Conservation (phyloP, 1,284 basidiomycete species). For the Trichosporon inkin region DNA sequence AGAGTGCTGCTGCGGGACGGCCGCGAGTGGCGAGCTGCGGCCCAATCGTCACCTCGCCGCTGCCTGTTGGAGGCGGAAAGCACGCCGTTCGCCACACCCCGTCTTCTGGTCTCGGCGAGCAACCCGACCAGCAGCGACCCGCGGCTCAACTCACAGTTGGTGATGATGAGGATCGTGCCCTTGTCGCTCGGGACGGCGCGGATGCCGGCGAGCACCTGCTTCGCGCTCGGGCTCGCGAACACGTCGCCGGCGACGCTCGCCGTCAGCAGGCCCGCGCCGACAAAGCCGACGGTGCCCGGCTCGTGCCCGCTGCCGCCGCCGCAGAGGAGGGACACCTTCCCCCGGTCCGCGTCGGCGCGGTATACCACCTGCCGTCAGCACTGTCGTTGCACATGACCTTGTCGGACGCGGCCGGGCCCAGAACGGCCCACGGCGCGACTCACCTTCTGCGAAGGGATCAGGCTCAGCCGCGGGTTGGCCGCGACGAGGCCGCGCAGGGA, state of each 20-base stretch:
- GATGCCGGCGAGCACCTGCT: constrained; percentile 53
- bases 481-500: constrained; percentile 49
- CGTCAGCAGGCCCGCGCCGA: constrained; percentile 51
- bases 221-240: constrained; percentile 55
- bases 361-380: constrained; percentile 37
- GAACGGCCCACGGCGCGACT: not conserved
- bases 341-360: constrained; percentile 44
- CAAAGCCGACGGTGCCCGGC: constrained; percentile 48
- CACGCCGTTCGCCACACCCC: too few species aligned
- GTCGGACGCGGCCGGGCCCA: too few species aligned
- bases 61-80: too few species aligned
- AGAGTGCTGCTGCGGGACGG: too few species aligned
- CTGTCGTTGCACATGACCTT: not conserved
- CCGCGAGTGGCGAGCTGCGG: too few species aligned
- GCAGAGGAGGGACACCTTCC: constrained; percentile 52
- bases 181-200: constrained; percentile 50
- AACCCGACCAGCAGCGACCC: not conserved
- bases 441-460: constrained; percentile 47
- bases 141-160: constrained; percentile 45
- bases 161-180: constrained; percentile 51
- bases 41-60: too few species aligned
- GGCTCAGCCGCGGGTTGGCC: constrained; percentile 42
- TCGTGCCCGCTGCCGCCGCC: constrained; percentile 54
- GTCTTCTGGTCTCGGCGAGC: too few species aligned
- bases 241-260: constrained; percentile 54